Evolutionary conservation across 1,284 basidiomycete species (phyloP), one percentile per base, ranked within the genome.

Genomic region (Ustilago crameri): DNA sequence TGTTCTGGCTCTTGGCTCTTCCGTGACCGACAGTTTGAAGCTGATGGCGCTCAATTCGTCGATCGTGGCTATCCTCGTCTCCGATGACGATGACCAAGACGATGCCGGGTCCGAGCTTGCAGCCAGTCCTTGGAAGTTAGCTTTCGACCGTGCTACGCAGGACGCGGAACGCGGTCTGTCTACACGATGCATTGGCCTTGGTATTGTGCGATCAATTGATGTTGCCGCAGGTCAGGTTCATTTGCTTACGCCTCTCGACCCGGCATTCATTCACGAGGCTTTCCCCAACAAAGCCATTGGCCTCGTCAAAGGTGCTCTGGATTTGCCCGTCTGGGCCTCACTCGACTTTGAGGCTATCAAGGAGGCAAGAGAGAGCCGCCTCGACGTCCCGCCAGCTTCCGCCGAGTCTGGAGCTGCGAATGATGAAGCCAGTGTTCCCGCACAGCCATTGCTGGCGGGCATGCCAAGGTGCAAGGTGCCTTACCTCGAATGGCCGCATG

Each of bases 241-340:
- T 30, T 51, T 82, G 15, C 44, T 81, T 18, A 71, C 74, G n/a
- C 80, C 78, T 4, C 32, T 76, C 85, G 3, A 84, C 85, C 0
- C 90, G 0, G 86, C 78, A 5, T 91, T 90, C 69, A 83, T 89
- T 12, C 45, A 44, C 2, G 40, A 49, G 18, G 17, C 52, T 3
- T 22, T 46, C 43, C 24, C 42, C 9, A 27, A 8, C 40, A 14
- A 35, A 9, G 38, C 30, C 92, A 15, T 93, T 7, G 88, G 71
- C 41, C 58, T 95, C 1, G 88, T 94, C 35, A 92, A 91, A 80
- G 94, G 94, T 5, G 91, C 92, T 75, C 85, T 96, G 71, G 93
- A 95, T 79, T 84, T 97, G 0, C 94, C 94, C 0, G 85, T 93
- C 0, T 91, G 90, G 88, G 93, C 90, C 0, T 89, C 93, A 89